Evolutionary conservation across 495 filamentous ascomycete genomes (phyloP).

Genomic region (Saxispiralis lemnorum): DNA sequence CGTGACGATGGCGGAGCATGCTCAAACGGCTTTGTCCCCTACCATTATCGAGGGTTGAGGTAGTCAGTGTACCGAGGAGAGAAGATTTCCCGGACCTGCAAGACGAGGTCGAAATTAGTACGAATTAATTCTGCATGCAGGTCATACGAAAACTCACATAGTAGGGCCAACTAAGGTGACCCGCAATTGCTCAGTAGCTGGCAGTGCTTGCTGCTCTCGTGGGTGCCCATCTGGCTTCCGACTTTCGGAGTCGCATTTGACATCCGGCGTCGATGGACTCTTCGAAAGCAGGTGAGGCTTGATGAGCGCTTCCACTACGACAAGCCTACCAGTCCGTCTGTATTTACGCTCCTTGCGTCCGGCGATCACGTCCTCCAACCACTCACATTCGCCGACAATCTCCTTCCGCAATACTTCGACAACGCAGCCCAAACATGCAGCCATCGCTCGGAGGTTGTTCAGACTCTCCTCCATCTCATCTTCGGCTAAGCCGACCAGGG

Average conservation of each 20-base stretch:
- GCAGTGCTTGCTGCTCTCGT: neutral
- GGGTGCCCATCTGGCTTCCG: neutral
- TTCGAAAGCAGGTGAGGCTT: constrained; percentile 35
- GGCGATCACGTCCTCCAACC: constrained; percentile 33
- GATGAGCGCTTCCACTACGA: constrained; percentile 76
- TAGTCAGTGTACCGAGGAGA: constrained; percentile 71
- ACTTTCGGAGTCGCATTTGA: neutral
- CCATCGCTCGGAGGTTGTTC: constrained; percentile 69
- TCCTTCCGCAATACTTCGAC: constrained; percentile 73
- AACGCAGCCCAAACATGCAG: constrained; percentile 70
- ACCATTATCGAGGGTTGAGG: constrained; percentile 77
- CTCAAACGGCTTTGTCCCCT: constrained; percentile 73
- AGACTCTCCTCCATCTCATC: constrained; percentile 88
- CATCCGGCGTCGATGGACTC: neutral
- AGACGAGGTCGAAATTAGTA: too few species aligned
- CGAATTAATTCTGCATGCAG: too few species aligned
- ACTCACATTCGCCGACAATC: constrained; percentile 73
- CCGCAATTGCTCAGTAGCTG: constrained; percentile 45
- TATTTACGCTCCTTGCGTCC: constrained; percentile 15
- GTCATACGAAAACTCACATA: constrained; percentile 21
- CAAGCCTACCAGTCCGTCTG: constrained; percentile 41
- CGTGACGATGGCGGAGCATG: constrained; percentile 83
- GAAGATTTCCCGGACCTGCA: constrained; percentile 67
- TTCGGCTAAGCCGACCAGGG: constrained; percentile 70
- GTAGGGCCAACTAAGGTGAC: constrained; percentile 80